Evolutionary conservation across 805 yeast species (phyloP).

Genomic region (Wickerhamomyces sydowiorum): DNA sequence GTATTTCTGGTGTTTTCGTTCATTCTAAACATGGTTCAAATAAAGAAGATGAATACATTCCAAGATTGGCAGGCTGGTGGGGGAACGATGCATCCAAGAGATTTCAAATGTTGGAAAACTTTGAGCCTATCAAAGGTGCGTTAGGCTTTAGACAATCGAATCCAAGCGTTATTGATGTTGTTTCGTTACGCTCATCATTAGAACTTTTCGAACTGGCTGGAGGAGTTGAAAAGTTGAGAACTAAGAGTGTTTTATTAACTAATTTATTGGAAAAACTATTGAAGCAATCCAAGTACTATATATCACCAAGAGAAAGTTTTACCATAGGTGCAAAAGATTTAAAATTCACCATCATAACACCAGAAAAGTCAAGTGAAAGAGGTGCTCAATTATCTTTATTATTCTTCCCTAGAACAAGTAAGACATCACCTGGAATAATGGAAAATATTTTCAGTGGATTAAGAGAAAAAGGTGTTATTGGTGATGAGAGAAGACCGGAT

Average conservation of each 20-base stretch:
- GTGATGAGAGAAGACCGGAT: constrained; percentile 86
- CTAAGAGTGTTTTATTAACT: constrained; percentile 55
- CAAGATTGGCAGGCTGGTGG: constrained; percentile 97
- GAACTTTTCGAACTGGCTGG: constrained; percentile 55
- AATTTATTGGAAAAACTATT: constrained; percentile 46
- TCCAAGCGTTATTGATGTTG: constrained; percentile 84
- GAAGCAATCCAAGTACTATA: constrained; percentile 39
- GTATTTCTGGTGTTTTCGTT: constrained; percentile 80
- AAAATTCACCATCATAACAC: constrained; percentile 72
- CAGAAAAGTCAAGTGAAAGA: constrained; percentile 45
- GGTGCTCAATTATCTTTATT: constrained; percentile 83
- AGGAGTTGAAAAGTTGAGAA: constrained; percentile 54
- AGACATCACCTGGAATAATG: constrained; percentile 46
- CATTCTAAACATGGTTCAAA: constrained; percentile 41
- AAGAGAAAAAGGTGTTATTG: constrained; percentile 55
- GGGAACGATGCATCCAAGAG: constrained; percentile 70
- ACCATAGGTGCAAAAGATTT: constrained; percentile 14
- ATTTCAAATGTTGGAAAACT: constrained; percentile 73
- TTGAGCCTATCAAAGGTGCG: constrained; percentile 82
- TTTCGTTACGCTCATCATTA: constrained; percentile 61
- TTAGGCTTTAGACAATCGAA: constrained; percentile 85
- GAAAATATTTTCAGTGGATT: constrained; percentile 46
- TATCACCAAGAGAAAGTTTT: constrained; percentile 21
- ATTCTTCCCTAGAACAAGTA: constrained; percentile 46
- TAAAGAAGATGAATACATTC: constrained; percentile 31